These are phyloP conservation scores for Metschnikowia matae DNA, from an alignment of 805 yeast species.

Conservation along the genomic window DNA sequence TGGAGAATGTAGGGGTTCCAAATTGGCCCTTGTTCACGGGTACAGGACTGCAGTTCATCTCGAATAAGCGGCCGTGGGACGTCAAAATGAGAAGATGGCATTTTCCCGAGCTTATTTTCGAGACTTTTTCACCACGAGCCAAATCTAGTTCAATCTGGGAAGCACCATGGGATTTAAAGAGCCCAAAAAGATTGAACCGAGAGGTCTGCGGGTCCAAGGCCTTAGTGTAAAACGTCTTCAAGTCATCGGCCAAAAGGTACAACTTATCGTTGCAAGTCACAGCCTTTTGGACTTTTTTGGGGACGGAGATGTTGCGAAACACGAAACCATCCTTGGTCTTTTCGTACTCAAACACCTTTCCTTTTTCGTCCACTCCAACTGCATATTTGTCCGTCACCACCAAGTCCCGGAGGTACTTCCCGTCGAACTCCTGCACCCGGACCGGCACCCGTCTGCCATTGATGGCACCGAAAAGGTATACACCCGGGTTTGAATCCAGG, in stretches of 20 bases:
- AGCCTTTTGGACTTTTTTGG: constrained; percentile 25
- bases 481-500: constrained; percentile 28
- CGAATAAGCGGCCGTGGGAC: constrained; percentile 54
- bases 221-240: constrained; percentile 36
- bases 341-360: constrained; percentile 76
- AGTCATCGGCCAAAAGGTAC: constrained; percentile 39
- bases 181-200: constrained; percentile 1
- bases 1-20: constrained; percentile 73
- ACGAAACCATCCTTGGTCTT: constrained; percentile 24
- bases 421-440: constrained; percentile 62
- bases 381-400: constrained; percentile 43
- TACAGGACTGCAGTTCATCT: constrained; percentile 46
- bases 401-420: constrained; percentile 53
- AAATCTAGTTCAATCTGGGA: constrained; percentile 4
- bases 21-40: constrained; percentile 65
- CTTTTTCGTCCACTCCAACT: constrained; percentile 63
- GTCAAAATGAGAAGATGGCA: constrained; percentile 67
- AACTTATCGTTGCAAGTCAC: constrained; percentile 51
- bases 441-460: constrained; percentile 47
- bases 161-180: constrained; percentile 8
- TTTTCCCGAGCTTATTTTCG: constrained; percentile 55
- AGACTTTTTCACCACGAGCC: constrained; percentile 34
- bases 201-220: neutral
- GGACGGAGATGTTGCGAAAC: constrained; percentile 19
- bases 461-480: constrained; percentile 34